Percentiles rank a stretch among this genome's conserved stretches.
Conservation (phyloP, 108 stramenopile genomes). For the Mayamaea pseudoterrestris region DNA sequence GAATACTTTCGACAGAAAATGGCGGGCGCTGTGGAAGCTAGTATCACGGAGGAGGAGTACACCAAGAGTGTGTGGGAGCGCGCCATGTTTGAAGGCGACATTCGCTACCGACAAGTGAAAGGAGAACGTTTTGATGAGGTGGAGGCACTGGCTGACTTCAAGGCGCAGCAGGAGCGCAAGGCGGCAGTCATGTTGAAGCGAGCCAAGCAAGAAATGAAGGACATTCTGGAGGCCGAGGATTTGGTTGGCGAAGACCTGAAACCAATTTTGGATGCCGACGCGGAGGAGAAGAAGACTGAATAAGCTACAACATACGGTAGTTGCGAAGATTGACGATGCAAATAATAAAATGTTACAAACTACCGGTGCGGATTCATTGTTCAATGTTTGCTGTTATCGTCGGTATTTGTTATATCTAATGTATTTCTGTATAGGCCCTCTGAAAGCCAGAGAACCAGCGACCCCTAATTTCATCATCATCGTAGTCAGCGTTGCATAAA, state of each 20-base stretch:
- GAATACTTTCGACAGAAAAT: constrained; percentile 50
- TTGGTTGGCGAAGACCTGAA: constrained; percentile 9
- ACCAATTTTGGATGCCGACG: no score
- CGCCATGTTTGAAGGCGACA: constrained; percentile 60
- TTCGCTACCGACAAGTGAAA: constrained; percentile 39
- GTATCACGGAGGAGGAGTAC: constrained; percentile 48
- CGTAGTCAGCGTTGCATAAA: no score
- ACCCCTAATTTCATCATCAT: no score
- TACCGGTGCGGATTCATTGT: no score
- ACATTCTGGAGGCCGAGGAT: constrained; percentile 28
- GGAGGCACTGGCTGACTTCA: constrained; percentile 32
- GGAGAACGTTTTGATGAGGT: constrained; percentile 24
- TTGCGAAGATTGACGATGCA: no score
- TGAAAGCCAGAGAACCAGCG: no score
- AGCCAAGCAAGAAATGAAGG: constrained; percentile 34
- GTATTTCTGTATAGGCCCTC: no score
- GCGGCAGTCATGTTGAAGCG: constrained; percentile 29
- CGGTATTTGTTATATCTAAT: no score
- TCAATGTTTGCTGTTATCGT: no score
- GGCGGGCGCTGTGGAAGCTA: constrained; percentile 27
- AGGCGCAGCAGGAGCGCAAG: constrained; percentile 35
- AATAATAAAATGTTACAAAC: no score
- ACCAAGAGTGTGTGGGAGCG: constrained; percentile 65
- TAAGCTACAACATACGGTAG: no score
- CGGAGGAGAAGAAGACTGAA: no score